Percentiles rank a stretch among this genome's conserved stretches.
phyloP scores from a whole-genome alignment of 441 rosid genomes.

The Bocquillonia castaneifolia region DNA sequence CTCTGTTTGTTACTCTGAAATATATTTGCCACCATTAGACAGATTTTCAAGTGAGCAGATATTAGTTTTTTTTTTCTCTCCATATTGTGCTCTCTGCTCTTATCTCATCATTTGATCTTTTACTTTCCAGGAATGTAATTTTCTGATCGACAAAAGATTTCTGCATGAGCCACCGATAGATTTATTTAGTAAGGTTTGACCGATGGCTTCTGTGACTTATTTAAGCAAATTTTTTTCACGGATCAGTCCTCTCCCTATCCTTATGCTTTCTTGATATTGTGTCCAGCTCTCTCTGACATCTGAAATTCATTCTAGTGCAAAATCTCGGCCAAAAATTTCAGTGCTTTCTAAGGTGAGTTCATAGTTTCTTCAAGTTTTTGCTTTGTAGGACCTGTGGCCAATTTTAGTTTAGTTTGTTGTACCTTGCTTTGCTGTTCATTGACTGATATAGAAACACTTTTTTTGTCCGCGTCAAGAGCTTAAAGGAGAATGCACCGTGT shows the following conservation, averaged over 20 bases:
- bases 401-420: background rate
- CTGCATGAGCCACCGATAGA: constrained; percentile 36
- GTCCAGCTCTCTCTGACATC: constrained; percentile 44
- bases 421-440: background rate
- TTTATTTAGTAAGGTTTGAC: constrained; percentile 49
- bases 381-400: background rate
- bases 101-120: constrained; percentile 16
- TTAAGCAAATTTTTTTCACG: background rate
- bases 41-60: too few species aligned
- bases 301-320: constrained; percentile 24
- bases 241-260: background rate
- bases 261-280: constrained; percentile 8
- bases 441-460: constrained; percentile 6
- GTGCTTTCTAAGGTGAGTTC: constrained; percentile 25
- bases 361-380: background rate
- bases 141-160: constrained; percentile 23
- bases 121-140: constrained; percentile 39
- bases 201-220: background rate
- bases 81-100: constrained; percentile 11
- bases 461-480: constrained; percentile 28
- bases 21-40: too few species aligned
- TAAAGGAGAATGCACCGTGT: constrained; percentile 36
- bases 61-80: too few species aligned
- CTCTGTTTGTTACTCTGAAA: background rate
- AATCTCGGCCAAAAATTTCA: constrained; percentile 23